Base-by-base conservation (phyloP, 176 grass and related monocot genomes). In the Triticum urartu region DNA sequence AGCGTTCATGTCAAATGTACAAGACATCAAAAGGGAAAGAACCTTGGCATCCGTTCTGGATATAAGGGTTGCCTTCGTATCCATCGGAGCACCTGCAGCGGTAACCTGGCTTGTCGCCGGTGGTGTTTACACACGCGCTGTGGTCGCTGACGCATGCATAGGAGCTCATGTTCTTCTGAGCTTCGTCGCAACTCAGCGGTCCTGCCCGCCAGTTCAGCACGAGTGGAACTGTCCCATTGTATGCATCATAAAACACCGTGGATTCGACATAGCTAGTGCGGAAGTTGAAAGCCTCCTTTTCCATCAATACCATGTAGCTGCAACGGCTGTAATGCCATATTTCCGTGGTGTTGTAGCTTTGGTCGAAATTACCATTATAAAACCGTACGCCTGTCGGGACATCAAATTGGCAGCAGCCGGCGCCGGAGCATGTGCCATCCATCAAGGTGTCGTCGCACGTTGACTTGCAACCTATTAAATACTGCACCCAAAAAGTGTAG, bases 1-100 rank as follows among this genome's bases (percentile, higher is more conserved):
- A 50, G 47, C 13, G 13, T 50, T 50, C 47, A 13, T 50, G 15
- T 50, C 3, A 20, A 69, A 69, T 69, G 17, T 9, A 18, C 9
- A 13, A 72, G 10, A 6, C 5, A 25, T 5, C 10, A 62, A 28
- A 39, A 34, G 38, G 7, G 20, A 6, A 9, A 4, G 39, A 40
- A 89, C 87, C 87, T 89, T 21, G 35, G 68, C 88, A 89, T 47
- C 88, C 88, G 12, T 33, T 33, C 7, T 18, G 18, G 34, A 89
- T 7, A 15, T 89, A 89, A 3, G 87, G 87, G 48, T 89, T 89
- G 48, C 87, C 87, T 54, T 79, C 4, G 14, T 80, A 89, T 11
- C 82, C 88, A 0, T 26, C 0, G 0, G 22, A 39, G 59, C 88
- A 89, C 0, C 1, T 85, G 68, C 88, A 89, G 22, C 7, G 56